Evolutionary conservation across 306 rosid genomes (phyloP), one percentile per base, ranked within the genome.

Genomic region (Ceratonia siliqua): DNA sequence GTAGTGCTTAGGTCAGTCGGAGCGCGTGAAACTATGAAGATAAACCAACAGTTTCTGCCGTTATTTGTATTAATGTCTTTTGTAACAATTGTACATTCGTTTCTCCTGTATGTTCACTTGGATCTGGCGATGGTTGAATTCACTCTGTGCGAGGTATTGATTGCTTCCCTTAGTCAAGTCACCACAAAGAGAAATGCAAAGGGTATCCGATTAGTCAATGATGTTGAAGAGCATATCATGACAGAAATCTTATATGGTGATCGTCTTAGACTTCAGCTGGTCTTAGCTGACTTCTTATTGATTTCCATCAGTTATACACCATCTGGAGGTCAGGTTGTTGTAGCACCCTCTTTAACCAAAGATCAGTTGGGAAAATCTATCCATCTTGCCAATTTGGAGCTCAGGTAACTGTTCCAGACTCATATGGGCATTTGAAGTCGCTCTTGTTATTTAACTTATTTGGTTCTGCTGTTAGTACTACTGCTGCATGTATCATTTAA

Each of bases 61-160:
- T 84, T 22, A 21, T 76, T 85, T 72, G n/a, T n/a, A 35, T 70
- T 38, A 22, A 20, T 13, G 28, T 56, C 33, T 56, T 43, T 48
- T 36, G 10, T 74, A 64, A 83, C 74, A 57, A 41, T 57, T 30
- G 12, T 22, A 36, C 58, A 9, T 45, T 41, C 61, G 20, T n/a
- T n/a, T n/a, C n/a, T 12, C 35, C 41, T 73, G 75, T 27, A 53
- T 76, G 63, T 62, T 68, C 90, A 89, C 79, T 68, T 87, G 74
- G 93, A 94, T 79, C 82, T 94, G 39, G 99, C 92, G 86, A 94
- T 90, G 97, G 95, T 83, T 13, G 93, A 91, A 73, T 94, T 94
- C 83, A 87, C 93, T 25, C 77, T 92, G 77, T 86, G 83, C 33
- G 97, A 94, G 21, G 88, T 92, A 13, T 75, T 94, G 85, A 70